phyloP scores from a whole-genome alignment of 352 stramenopile genomes.

The Phytophthora chlamydospora region DNA sequence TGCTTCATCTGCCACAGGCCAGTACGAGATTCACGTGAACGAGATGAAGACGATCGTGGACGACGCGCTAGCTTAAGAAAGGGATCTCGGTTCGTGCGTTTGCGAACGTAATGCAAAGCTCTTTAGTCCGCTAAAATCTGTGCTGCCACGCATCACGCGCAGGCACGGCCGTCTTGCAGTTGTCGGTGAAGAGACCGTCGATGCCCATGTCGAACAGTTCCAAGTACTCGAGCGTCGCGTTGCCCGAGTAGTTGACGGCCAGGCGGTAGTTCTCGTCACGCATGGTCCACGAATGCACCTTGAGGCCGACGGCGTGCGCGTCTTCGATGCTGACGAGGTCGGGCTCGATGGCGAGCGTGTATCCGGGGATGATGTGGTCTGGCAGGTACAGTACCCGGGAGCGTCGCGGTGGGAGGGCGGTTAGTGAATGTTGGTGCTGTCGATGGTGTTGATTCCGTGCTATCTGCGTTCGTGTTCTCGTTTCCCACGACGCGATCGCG shows the following conservation, averaged over 20 bases:
- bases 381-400: slow-evolving; percentile 89
- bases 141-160: slow-evolving; percentile 29
- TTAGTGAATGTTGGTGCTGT: too few species aligned
- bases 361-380: slow-evolving; percentile 90
- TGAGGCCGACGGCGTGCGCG: slow-evolving; percentile 57
- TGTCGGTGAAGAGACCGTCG: slow-evolving; percentile 69
- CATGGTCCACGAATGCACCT: slow-evolving; percentile 69
- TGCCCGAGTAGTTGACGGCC: slow-evolving; percentile 65
- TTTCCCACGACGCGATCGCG: too few species aligned
- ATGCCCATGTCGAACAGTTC: slow-evolving; percentile 68
- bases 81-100: slow-evolving; percentile 6
- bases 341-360: slow-evolving; percentile 89
- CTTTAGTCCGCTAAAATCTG: slow-evolving; percentile 13
- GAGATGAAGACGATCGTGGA: slow-evolving; percentile 95
- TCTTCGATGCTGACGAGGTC: slow-evolving; percentile 86
- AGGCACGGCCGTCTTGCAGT: slow-evolving; percentile 48
- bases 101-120: slow-evolving; percentile 11
- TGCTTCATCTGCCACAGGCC: slow-evolving; percentile 96
- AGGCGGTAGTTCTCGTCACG: slow-evolving; percentile 71
- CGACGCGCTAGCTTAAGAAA: slow-evolving; percentile 62
- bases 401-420: slow-evolving; percentile 77
- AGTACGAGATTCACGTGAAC: slow-evolving; percentile 93
- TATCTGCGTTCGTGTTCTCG: too few species aligned
- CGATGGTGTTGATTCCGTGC: too few species aligned
- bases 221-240: slow-evolving; percentile 66